A percentile compares a stretch with the other conserved stretches of the same genome.
Conservation (phyloP, 306 rosid species). For the Senna tora region DNA sequence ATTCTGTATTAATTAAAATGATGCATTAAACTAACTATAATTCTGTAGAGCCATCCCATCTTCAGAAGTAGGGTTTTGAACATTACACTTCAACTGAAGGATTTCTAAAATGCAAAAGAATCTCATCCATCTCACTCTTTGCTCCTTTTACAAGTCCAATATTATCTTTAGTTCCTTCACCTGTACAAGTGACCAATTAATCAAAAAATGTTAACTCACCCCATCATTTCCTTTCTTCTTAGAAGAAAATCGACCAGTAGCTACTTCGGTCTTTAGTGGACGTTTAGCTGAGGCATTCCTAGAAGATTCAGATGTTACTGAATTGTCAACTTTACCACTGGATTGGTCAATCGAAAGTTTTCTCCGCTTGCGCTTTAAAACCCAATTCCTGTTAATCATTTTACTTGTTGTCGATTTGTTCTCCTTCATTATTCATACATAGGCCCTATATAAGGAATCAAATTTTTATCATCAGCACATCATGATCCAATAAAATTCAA, state of each 20-base stretch:
- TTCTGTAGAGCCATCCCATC: constrained; percentile 10
- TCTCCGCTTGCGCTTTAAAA: constrained; percentile 93
- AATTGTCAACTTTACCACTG: constrained; percentile 68
- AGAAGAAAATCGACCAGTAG: constrained; percentile 55
- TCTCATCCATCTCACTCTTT: constrained; percentile 8
- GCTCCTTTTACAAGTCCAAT: constrained; percentile 9
- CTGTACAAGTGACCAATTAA: constrained; percentile 7
- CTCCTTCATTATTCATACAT: constrained; percentile 67
- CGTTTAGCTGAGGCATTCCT: constrained; percentile 58
- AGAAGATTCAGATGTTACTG: constrained; percentile 64
- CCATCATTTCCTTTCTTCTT: constrained; percentile 99
- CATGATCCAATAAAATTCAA: constrained; percentile 33
- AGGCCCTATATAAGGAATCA: constrained; percentile 46
- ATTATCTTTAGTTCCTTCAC: constrained; percentile 2
- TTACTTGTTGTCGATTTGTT: constrained; percentile 63
- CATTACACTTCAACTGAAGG: not conserved
- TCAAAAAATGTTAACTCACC: constrained; percentile 61
- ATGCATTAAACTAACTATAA: constrained; percentile 5
- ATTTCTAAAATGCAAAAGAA: constrained; percentile 32
- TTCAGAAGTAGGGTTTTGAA: constrained; percentile 29
- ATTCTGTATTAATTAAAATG: not conserved
- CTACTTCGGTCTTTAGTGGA: constrained; percentile 57
- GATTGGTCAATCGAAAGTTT: constrained; percentile 68
- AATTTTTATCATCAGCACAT: constrained; percentile 37
- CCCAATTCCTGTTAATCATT: constrained; percentile 93